Base-by-base conservation (phyloP, 2,329 filamentous ascomycete species). In the Plenodomus biglobosus region DNA sequence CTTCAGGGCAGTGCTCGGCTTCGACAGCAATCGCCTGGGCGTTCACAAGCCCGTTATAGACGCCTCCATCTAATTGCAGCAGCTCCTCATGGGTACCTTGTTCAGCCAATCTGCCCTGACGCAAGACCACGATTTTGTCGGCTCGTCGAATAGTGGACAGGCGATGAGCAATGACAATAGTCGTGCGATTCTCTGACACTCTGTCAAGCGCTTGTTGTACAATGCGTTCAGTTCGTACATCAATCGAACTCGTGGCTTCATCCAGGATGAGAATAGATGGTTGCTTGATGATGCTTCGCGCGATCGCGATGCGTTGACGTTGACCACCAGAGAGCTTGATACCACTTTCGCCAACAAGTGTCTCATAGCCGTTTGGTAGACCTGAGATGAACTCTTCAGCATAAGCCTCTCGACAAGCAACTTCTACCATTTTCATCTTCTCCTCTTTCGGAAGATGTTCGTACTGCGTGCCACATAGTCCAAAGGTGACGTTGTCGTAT, bases 301-400 rank as follows among this genome's bases (percentile, higher is more conserved):
- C 87, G 52, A 91, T 90, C 2, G 88, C 85, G 19, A 95, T 80
- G 4, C 90, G 82, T 67, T 95, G 90, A n/a, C 88, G 82, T 67
- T 95, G 90, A 1, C 90, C 90, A n/a, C 89, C 87, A 10, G 86
- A 90, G 1, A 95, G 75, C 65, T 88, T 90, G 40, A 87, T 85
- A 3, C 90, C 90, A 21, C 81, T 81, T 63, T 92, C 88, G 1
- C 90, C 90, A 1, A 94, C 88, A 8, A 81, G 72, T 0, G 89
- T 90, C 3, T 86, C 79, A 62, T 92, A 92, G 1, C 84, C 82
- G 75, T 88, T 40, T 3, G 70, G 71, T 13, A 73, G 51, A 41
- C 59, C 65, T 7, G 53, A 47, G 32, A 73, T 71, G 48, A 73
- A 73, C 37, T 73, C 70, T 16, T 71, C 64, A 1, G 71, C 71